Evolutionary conservation across 371 early-diverging fungal species (phyloP).

Genomic region (Rhizopus microsporus): DNA sequence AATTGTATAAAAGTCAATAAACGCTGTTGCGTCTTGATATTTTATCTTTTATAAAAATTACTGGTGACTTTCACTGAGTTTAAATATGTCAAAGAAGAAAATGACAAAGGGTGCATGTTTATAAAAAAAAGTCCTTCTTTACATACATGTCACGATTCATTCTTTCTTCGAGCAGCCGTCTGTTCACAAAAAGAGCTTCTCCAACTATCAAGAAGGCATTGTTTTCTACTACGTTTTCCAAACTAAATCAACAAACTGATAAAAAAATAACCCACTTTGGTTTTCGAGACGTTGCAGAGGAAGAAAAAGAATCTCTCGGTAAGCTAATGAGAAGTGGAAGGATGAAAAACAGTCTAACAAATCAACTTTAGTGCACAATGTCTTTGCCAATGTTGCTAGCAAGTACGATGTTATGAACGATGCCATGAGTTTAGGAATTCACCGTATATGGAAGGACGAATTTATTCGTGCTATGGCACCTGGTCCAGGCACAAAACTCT

Average conservation of each 20-base stretch:
- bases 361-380: slow-evolving; percentile 68
- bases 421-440: slow-evolving; percentile 92
- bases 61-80: not conserved
- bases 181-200: not conserved
- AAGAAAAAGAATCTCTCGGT: slow-evolving; percentile 85
- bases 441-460: slow-evolving; percentile 95
- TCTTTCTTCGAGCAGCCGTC: not conserved
- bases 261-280: slow-evolving; percentile 85
- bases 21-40: no score
- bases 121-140: not conserved
- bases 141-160: not conserved
- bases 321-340: slow-evolving; percentile 6
- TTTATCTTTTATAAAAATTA: no score
- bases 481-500: slow-evolving; percentile 77
- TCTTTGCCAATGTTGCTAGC: slow-evolving; percentile 90
- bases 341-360: not conserved
- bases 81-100: not conserved
- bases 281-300: slow-evolving; percentile 82
- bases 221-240: not conserved
- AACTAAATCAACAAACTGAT: not conserved
- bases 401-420: slow-evolving; percentile 98
- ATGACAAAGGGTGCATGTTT: not conserved
- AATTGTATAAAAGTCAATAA: no score
- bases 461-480: slow-evolving; percentile 87
- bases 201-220: not conserved